A percentile compares a stretch with the other conserved stretches of the same genome.
These are phyloP conservation scores for Musa acuminata DNA, from an alignment of 176 grass and related monocot species.

Conservation along the genomic window DNA sequence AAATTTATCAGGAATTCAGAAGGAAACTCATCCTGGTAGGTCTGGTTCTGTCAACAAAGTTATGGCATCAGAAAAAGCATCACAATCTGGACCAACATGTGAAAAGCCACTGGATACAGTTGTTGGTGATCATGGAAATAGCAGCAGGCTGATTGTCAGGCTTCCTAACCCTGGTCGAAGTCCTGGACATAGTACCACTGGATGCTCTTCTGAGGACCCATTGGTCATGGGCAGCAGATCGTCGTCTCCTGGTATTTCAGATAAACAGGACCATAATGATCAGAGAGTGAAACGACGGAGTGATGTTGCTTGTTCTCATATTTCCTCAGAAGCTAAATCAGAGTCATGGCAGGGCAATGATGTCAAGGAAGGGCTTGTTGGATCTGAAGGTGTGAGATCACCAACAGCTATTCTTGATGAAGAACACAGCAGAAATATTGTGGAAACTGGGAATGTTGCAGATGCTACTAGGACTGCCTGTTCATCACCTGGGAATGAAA, in stretches of 20 bases:
- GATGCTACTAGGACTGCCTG: slow-evolving; percentile 29
- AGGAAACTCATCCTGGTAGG: slow-evolving; percentile 39
- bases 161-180: slow-evolving; percentile 61
- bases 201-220: slow-evolving; percentile 52
- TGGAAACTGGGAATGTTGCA: slow-evolving; percentile 36
- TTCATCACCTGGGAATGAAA: slow-evolving; percentile 39
- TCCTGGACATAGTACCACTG: slow-evolving; percentile 49
- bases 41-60: slow-evolving; percentile 37
- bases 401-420: slow-evolving; percentile 35
- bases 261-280: slow-evolving; percentile 63
- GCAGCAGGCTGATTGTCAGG: slow-evolving; percentile 53
- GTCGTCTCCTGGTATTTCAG: slow-evolving; percentile 38
- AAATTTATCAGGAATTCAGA: slow-evolving; percentile 34
- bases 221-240: slow-evolving; percentile 37
- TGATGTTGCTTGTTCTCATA: slow-evolving; percentile 28
- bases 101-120: slow-evolving; percentile 45
- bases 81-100: slow-evolving; percentile 43
- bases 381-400: slow-evolving; percentile 54
- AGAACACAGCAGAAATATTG: slow-evolving; percentile 35
- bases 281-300: slow-evolving; percentile 45
- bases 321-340: slow-evolving; percentile 38
- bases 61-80: slow-evolving; percentile 37
- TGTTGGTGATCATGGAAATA: slow-evolving; percentile 39
- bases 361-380: slow-evolving; percentile 41
- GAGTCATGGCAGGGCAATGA: slow-evolving; percentile 50